phyloP scores from a whole-genome alignment of 345 rosid species.

The Noccaea bulbosa region DNA sequence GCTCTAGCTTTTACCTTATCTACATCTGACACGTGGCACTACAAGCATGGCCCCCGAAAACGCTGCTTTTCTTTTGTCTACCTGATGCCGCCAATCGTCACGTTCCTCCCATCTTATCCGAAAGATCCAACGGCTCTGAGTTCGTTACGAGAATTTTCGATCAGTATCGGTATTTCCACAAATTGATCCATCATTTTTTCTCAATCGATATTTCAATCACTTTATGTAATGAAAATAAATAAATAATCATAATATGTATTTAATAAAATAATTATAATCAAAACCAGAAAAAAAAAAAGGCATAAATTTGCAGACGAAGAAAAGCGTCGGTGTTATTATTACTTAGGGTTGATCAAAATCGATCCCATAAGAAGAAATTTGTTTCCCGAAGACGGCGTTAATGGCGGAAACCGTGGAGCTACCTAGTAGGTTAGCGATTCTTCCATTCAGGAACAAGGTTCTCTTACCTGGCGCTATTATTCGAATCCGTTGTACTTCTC shows the following conservation, averaged over 20 bases:
- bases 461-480: conserved; percentile 98
- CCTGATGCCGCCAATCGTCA: conserved; percentile 24
- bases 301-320: conserved; percentile 30
- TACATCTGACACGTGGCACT: conserved; percentile 39
- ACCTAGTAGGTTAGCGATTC: conserved; percentile 89
- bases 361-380: neutral
- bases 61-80: neutral
- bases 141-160: neutral
- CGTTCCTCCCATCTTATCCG: conserved; percentile 41
- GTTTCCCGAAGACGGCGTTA: conserved; percentile 7
- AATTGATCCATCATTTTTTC: neutral
- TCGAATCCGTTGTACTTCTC: conserved; percentile 98
- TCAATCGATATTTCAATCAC: neutral
- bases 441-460: conserved; percentile 95
- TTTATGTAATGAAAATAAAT: neutral
- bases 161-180: conserved; percentile 2
- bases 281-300: conserved; percentile 21
- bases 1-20: conserved; percentile 38
- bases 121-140: conserved; percentile 37
- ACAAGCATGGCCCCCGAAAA: conserved; percentile 30
- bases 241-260: neutral
- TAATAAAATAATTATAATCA: neutral
- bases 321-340: conserved; percentile 29
- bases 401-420: conserved; percentile 98
- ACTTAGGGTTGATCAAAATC: conserved; percentile 32